Base-by-base conservation (phyloP, 768 basidiomycete species). In the Goffeauzyma gilvescens region DNA sequence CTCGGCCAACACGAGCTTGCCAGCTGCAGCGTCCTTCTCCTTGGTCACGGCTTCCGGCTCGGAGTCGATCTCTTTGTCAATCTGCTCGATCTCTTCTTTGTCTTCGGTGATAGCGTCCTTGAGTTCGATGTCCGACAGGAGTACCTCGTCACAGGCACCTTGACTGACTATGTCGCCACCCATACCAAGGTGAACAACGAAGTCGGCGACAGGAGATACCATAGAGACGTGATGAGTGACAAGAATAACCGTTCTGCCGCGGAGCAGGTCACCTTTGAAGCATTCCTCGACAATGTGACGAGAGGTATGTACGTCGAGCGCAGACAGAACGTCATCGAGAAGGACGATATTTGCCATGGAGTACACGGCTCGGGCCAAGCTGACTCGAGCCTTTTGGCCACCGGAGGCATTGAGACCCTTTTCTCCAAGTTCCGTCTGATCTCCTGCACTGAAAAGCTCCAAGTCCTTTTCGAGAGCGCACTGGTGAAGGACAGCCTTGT, bases 381-480 rank as follows among this genome's bases (percentile, higher is more conserved):
- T 72, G 30, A 77, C 61, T 56, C 55, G 67, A 28, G 71, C 76
- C 66, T 77, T 74, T 54, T 75, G 74, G 26, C 74, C 74, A 24
- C 74, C 74, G 52, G 66, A 44, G 1, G 40, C 45, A 20, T 39
- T 79, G 7, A 76, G 57, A 2, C 77, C 78, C 52, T 75, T 77
- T 55, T 81, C 78, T 6, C 78, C 77, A 20, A 79, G 73, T 62
- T 81, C 78, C 6, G 78, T 78, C 28, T 67, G 52, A 54, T 79
- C 79, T 0, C 78, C 76, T 18, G 76, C 76, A 21, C 69, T 67
- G 44, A 72, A 69, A 21, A 74, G 50, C 21, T 53, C 62, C 5
- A 74, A 55, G 48, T 74, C 72, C 17, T 67, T 67, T 34, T 64
- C 59, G n/a, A 72, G 52, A 6, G 63, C 61, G 38, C 61, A 63